These are phyloP conservation scores for Yarrowia galli DNA, from an alignment of 1,139 yeast genomes.

Conservation along the genomic window DNA sequence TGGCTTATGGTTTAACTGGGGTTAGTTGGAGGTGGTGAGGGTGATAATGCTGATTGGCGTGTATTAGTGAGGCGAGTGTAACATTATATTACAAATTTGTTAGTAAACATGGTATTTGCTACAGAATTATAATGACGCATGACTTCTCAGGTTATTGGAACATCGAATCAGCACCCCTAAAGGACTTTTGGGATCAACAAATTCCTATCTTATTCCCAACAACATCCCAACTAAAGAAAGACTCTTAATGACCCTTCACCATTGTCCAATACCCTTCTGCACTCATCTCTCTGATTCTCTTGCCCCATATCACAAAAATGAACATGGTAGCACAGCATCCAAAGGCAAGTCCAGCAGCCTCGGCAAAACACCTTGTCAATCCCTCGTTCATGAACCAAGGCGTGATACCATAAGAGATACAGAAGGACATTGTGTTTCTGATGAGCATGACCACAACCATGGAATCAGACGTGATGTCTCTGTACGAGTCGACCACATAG, in stretches of 20 bases:
- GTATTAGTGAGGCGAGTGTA: too few relatives aligned
- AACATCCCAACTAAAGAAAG: not conserved
- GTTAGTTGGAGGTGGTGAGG: not conserved
- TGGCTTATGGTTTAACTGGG: not conserved
- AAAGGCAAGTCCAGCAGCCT: slow-evolving; percentile 56
- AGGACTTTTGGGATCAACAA: not conserved
- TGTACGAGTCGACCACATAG: slow-evolving; percentile 63
- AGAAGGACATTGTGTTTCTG: slow-evolving; percentile 55
- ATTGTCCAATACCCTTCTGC: not conserved
- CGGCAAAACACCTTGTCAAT: slow-evolving; percentile 56
- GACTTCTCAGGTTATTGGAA: too few relatives aligned
- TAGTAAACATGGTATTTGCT: too few relatives aligned
- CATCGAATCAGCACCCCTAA: not conserved
- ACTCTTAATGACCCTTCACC: not conserved
- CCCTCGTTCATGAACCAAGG: slow-evolving; percentile 58
- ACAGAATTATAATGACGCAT: too few relatives aligned
- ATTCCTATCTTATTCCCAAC: not conserved
- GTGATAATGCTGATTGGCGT: not conserved
- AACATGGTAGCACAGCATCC: slow-evolving; percentile 55
- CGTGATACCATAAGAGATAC: slow-evolving; percentile 59
- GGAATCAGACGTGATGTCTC: slow-evolving; percentile 60
- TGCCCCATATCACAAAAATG: slow-evolving; percentile 50
- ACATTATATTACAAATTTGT: too few relatives aligned
- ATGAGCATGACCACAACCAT: slow-evolving; percentile 55
- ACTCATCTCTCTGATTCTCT: not conserved